Conservation (phyloP, 140 eudicot species). For the Stevia rebaudiana region DNA sequence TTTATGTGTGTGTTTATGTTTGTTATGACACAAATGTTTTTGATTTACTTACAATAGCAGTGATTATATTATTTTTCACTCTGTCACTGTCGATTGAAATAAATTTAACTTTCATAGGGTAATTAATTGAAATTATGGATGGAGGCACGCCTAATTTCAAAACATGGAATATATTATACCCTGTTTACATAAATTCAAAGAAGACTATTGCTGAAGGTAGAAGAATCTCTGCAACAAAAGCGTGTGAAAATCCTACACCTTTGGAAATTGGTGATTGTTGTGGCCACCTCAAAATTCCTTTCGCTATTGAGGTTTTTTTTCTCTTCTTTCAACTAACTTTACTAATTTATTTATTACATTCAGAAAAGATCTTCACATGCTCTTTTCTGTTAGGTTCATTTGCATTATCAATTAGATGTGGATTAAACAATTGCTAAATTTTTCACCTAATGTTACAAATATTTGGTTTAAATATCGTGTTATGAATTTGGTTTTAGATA, state of each 20-base stretch:
- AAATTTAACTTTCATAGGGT: not conserved
- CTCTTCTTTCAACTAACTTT: not conserved
- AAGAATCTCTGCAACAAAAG: constrained; percentile 59
- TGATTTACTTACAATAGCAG: not conserved
- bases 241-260: constrained; percentile 89
- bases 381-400: not conserved
- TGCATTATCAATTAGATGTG: not conserved
- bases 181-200: constrained; percentile 90
- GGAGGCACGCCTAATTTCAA: constrained; percentile 60
- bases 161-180: constrained; percentile 78
- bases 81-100: not conserved
- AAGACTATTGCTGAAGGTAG: constrained; percentile 92
- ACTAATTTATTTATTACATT: not conserved
- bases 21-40: too few relatives aligned
- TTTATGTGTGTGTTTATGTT: too few relatives aligned
- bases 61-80: not conserved
- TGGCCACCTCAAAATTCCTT: constrained; percentile 66
- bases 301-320: constrained; percentile 60
- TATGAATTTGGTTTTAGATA: not conserved
- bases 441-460: not conserved
- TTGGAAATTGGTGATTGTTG: constrained; percentile 81
- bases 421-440: not conserved
- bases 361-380: not conserved
- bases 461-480: not conserved
- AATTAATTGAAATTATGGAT: constrained; percentile 40